These are phyloP conservation scores for Neofusicoccum ribis DNA, from an alignment of 2,329 filamentous ascomycete species.

Conservation along the genomic window DNA sequence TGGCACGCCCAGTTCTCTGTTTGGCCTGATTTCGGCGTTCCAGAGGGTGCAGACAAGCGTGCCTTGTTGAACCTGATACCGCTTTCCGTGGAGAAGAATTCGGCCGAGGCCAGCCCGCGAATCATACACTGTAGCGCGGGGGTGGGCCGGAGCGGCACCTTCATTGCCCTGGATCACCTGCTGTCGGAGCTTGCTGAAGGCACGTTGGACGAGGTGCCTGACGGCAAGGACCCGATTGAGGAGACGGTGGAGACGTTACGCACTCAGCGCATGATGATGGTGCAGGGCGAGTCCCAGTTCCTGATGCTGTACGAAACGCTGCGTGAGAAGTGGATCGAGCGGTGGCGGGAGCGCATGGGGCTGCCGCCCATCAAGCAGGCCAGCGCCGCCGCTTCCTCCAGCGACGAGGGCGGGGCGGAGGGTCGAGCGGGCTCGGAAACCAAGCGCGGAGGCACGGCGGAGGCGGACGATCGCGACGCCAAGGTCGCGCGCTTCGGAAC, in stretches of 20 bases:
- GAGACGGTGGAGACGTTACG: slow-evolving; percentile 77
- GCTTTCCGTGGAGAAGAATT: slow-evolving; percentile 59
- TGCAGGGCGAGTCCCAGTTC: slow-evolving; percentile 84
- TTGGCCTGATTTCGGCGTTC: slow-evolving; percentile 91
- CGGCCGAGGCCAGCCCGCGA: slow-evolving; percentile 53
- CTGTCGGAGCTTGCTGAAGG: slow-evolving; percentile 78
- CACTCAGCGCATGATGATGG: slow-evolving; percentile 91
- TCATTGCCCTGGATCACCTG: slow-evolving; percentile 93
- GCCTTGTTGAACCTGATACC: slow-evolving; percentile 70
- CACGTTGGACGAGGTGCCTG: slow-evolving; percentile 53
- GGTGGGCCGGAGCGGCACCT: slow-evolving; percentile 90
- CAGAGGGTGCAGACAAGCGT: slow-evolving; percentile 65
- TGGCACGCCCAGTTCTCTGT: slow-evolving; percentile 83
- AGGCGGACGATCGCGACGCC: slow-evolving; percentile 6
- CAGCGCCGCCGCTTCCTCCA: background rate
- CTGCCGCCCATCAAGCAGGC: background rate
- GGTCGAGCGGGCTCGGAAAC: background rate
- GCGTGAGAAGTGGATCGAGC: slow-evolving; percentile 69
- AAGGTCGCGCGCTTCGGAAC: slow-evolving; percentile 13
- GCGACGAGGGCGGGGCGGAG: slow-evolving; percentile 2
- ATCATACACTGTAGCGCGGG: slow-evolving; percentile 77
- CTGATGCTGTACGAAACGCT: slow-evolving; percentile 87
- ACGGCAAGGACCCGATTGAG: slow-evolving; percentile 68
- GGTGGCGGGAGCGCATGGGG: slow-evolving; percentile 30
- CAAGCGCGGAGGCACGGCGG: background rate